These are phyloP conservation scores for Silene coronaria DNA, from an alignment of 179 eudicot species.

Conservation along the genomic window DNA sequence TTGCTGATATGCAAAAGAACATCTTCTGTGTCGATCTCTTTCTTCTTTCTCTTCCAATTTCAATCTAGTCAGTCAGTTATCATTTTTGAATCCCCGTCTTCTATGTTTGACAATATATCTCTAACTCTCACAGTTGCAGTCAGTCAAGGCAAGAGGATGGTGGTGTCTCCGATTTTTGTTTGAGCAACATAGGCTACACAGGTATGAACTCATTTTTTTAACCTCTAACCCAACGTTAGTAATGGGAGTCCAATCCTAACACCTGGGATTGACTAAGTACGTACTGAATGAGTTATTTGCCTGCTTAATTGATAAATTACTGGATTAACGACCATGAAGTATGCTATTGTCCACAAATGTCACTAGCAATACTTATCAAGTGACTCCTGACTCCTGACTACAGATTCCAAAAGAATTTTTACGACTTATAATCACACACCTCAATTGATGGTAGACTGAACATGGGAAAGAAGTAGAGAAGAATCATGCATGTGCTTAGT, in stretches of 20 bases:
- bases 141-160: slow-evolving; percentile 60
- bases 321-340: not conserved
- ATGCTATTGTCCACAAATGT: not conserved
- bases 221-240: not conserved
- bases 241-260: slow-evolving; percentile 4
- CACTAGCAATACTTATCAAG: not conserved
- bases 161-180: slow-evolving; percentile 43
- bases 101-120: not conserved
- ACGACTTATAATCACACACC: not conserved
- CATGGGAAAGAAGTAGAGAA: not conserved
- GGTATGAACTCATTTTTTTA: slow-evolving; percentile 36
- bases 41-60: not conserved
- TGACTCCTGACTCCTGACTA: not conserved
- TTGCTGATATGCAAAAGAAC: not conserved
- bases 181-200: slow-evolving; percentile 55
- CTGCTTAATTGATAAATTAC: not conserved
- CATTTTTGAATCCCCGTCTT: not conserved
- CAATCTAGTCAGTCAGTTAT: not conserved
- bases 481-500: not conserved
- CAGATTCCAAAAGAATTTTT: not conserved
- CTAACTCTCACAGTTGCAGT: slow-evolving; percentile 35
- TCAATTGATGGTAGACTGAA: not conserved
- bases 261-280: not conserved
- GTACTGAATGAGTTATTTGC: not conserved
- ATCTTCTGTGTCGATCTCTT: not conserved